Conservation (phyloP, 2,329 filamentous ascomycete genomes). For the Botrytis elliptica region DNA sequence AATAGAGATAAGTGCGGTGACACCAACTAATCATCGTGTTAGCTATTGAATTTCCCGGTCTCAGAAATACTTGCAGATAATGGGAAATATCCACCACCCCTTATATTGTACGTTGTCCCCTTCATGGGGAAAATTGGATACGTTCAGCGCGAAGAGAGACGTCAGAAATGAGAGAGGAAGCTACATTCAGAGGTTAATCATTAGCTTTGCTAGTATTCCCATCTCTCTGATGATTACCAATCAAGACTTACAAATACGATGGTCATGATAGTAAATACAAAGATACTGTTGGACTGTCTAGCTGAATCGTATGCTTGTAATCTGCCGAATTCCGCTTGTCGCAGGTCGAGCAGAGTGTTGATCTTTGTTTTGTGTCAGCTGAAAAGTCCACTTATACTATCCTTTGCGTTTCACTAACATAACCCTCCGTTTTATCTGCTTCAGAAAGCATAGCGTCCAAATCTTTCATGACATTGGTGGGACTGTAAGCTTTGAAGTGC, state of each 20-base stretch:
- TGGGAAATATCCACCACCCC: not conserved
- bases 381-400: conserved; percentile 57
- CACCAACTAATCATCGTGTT: not conserved
- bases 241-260: conserved; percentile 32
- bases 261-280: conserved; percentile 40
- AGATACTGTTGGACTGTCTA: conserved; percentile 37
- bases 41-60: not conserved
- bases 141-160: not conserved
- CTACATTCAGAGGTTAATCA: not conserved
- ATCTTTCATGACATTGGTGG: conserved; percentile 31
- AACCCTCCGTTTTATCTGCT: conserved; percentile 28
- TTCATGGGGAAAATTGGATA: not conserved
- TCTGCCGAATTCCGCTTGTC: conserved; percentile 35
- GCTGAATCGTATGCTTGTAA: conserved; percentile 34
- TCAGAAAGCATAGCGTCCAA: conserved; percentile 29
- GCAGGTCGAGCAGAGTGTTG: conserved; percentile 57
- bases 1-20: not conserved
- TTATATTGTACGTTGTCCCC: not conserved
- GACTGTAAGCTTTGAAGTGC: conserved; percentile 31
- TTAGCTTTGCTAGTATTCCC: not conserved
- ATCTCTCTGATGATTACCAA: not conserved
- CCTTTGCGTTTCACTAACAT: conserved; percentile 59
- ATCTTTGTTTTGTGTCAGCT: conserved; percentile 42
- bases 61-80: not conserved
- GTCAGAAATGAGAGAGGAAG: not conserved